phyloP scores from a whole-genome alignment of 352 stramenopile genomes.

The Salisapilia sapeloensis region DNA sequence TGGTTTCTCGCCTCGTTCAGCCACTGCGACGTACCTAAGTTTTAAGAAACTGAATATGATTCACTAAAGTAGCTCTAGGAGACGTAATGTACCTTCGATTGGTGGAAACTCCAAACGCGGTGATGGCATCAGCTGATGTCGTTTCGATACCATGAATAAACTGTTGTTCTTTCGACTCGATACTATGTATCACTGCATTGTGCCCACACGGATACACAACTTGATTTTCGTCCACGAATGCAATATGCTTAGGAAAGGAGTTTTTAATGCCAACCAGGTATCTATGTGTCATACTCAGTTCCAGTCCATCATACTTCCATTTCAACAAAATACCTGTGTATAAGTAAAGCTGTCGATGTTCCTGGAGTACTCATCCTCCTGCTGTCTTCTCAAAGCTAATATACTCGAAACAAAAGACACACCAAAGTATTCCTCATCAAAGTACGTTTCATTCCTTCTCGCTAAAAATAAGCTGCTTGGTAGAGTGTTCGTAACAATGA shows the following conservation, averaged over 20 bases:
- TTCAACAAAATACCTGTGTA: no score
- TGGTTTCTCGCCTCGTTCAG: constrained; percentile 64
- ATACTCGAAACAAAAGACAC: no score
- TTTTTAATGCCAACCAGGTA: constrained; percentile 80
- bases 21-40: constrained; percentile 66
- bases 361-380: neutral
- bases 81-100: constrained; percentile 32
- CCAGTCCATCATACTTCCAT: neutral
- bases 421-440: no score
- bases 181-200: constrained; percentile 79
- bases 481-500: no score
- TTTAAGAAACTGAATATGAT: neutral
- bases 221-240: constrained; percentile 72
- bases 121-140: constrained; percentile 57
- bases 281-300: constrained; percentile 6
- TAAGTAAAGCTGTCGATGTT: constrained; percentile 11
- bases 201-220: constrained; percentile 80
- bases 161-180: constrained; percentile 82
- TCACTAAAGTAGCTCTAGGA: neutral
- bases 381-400: neutral
- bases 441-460: no score
- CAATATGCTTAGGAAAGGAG: constrained; percentile 62
- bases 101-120: constrained; percentile 58
- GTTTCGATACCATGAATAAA: constrained; percentile 80
- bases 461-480: no score